phyloP scores from a whole-genome alignment of 495 filamentous ascomycete species.

The Lophiostoma macrostomum region DNA sequence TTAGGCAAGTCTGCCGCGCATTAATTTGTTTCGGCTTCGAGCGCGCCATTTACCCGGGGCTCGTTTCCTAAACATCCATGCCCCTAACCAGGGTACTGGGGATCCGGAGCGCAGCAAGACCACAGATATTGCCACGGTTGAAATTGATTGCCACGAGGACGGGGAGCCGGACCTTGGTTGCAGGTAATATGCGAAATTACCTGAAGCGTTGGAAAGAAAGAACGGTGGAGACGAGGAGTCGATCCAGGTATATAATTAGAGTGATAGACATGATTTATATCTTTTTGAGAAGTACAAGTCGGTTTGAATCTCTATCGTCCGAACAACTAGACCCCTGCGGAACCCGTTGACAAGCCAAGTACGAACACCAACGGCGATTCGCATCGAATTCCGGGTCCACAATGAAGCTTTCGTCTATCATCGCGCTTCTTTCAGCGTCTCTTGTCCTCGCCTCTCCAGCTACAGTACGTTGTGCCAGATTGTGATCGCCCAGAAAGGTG shows the following conservation, averaged over 20 bases:
- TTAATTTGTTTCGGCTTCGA: background rate
- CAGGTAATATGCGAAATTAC: background rate
- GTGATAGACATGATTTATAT: constrained; percentile 14
- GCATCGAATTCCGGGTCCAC: no score
- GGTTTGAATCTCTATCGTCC: background rate
- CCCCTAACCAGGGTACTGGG: background rate
- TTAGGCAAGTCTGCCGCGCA: background rate
- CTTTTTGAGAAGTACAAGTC: constrained; percentile 6
- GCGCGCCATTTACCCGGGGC: constrained; percentile 23
- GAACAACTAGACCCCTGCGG: background rate
- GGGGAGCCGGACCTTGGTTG: constrained; percentile 24
- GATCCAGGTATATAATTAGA: constrained; percentile 10
- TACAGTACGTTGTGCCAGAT: constrained; percentile 6
- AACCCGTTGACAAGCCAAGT: no score
- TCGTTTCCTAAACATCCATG: constrained; percentile 4
- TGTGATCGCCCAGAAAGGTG: background rate
- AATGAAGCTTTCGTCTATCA: constrained; percentile 22
- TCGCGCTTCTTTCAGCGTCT: constrained; percentile 7
- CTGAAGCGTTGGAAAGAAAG: background rate
- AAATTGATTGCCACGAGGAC: constrained; percentile 23
- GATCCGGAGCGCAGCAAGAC: constrained; percentile 10
- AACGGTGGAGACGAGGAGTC: background rate
- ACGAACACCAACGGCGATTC: no score
- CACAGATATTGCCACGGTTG: constrained; percentile 14
- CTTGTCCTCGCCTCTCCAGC: constrained; percentile 19